Evolutionary conservation across 2,329 filamentous ascomycete genomes (phyloP), one percentile per base, ranked within the genome.

Genomic region (Catunica adiposa): DNA sequence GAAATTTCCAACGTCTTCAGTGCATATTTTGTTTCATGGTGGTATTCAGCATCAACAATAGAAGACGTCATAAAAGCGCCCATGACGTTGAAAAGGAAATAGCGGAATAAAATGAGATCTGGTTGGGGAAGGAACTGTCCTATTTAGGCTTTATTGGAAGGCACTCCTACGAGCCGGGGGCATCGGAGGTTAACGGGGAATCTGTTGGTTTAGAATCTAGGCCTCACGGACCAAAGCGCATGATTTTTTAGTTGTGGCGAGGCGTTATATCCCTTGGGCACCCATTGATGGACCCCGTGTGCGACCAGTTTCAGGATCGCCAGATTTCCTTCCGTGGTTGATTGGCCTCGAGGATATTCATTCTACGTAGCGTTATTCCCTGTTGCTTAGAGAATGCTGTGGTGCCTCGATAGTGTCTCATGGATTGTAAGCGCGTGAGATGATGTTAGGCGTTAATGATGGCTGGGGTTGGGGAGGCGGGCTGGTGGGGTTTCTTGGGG

Each of bases 141-240:
- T 22, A 37, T 52, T 37, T 52, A 26, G 50, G 31, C 34, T 53
- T 40, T 37, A 53, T 53, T 53, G 51, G 17, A n/a, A 48, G 22
- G 4, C 22, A 26, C 17, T 48, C 44, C 44, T 23, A 25, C 23
- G 11, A 15, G 22, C 22, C 22, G 23, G 44, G 44, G 44, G 4
- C 44, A 8, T 48, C 26, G 40, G 20, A n/a, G 4, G 40, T 8
- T n/a, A 44, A 22, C 15, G 2, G 29, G 11, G 29, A 34, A 34
- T 34, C 29, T 34, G 29, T 34, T 34, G 11, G 29, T 34, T 34
- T 34, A 34, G 11, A 34, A 34, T 34, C 29, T 34, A 34, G 29
- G 29, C 29, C 11, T 34, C 29, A 34, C 5, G 11, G 29, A 34
- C 29, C 29, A 5, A 34, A 34, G 29, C 29, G 29, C 29, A 34